Evolutionary conservation across 2,329 filamentous ascomycete species (phyloP).

Genomic region (Fusarium stilboides): DNA sequence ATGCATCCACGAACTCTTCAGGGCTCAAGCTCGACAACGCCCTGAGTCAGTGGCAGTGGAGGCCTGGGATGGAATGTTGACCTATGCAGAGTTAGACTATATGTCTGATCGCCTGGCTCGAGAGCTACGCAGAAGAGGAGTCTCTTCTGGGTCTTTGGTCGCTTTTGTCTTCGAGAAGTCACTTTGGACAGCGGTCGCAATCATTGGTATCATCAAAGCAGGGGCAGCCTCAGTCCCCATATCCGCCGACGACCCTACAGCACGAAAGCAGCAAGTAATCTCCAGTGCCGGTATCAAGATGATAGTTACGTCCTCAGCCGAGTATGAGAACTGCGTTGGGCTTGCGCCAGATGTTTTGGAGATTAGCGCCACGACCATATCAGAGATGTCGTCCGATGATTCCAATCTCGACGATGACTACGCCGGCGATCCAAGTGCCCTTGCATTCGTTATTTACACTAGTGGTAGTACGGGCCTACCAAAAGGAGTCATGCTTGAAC

Average conservation of each 20-base stretch:
- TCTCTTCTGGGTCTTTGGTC: background rate
- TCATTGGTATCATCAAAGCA: background rate
- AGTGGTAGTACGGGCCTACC: background rate
- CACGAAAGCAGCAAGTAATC: background rate
- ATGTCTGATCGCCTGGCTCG: background rate
- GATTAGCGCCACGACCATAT: background rate
- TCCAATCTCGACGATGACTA: background rate
- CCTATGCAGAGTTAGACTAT: background rate
- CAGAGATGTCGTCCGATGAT: background rate
- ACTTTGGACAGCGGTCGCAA: background rate
- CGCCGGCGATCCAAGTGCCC: background rate
- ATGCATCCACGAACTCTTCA: background rate
- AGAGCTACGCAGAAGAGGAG: background rate
- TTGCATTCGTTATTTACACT: background rate
- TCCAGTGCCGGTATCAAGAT: background rate
- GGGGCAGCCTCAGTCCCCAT: background rate
- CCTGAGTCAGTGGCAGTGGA: background rate
- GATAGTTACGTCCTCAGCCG: background rate
- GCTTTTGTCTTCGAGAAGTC: background rate
- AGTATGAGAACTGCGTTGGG: background rate
- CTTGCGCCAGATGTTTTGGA: background rate
- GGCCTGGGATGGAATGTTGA: background rate
- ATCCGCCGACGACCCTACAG: background rate
- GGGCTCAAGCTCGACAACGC: background rate
- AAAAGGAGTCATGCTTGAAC: conserved; percentile 1